Evolutionary conservation across 2,329 filamentous ascomycete species (phyloP), one percentile per base, ranked within the genome.

Genomic region (Colletotrichum brevisporum): DNA sequence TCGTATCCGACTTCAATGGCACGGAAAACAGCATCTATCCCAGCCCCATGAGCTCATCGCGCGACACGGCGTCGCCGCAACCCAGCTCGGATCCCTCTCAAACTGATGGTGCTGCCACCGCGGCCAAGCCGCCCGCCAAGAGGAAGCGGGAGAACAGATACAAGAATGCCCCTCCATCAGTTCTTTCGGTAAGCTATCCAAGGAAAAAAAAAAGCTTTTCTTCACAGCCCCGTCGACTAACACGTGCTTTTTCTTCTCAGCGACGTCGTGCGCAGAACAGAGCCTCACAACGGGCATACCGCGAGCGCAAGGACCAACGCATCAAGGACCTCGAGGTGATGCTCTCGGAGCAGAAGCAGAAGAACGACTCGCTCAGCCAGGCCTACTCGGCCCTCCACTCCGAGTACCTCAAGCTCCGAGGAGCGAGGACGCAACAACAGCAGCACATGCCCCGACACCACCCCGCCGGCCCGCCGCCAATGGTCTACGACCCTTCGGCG

Each of bases 321-420:
- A 90, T 90, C 74, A 86, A 86, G 70, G 89, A 91, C 72, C 84
- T 91, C 21, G 89, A 91, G 76, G 76, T 82, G 43, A 84, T 89
- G 73, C 84, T 91, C 39, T 78, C 78, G 54, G 84, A 86, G 18
- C 79, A 88, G 57, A 84, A 85, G 70, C 83, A 86, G 26, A 86
- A 85, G 72, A 88, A 90, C 76, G 85, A 85, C 67, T 82, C 83
- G 41, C 83, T 91, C 61, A 83, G 84, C 70, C 82, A 84, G 59
- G 87, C 87, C 5, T 89, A 90, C 74, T 78, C 81, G 31, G 75
- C 77, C n/a, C 80, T 89, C 24, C 85, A 87, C 56, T 73, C 77
- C 58, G 82, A 85, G 71, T 83, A 82, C 73, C 69, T 82, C 63
- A 78, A 78, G 63, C 78, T 85, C 27, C 69, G 74, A 18, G 51